Percentiles rank a stretch among this genome's conserved stretches.
Evolutionary conservation across 2,329 filamentous ascomycete genomes (phyloP).

Genomic region (Ceratocystis cubensis): DNA sequence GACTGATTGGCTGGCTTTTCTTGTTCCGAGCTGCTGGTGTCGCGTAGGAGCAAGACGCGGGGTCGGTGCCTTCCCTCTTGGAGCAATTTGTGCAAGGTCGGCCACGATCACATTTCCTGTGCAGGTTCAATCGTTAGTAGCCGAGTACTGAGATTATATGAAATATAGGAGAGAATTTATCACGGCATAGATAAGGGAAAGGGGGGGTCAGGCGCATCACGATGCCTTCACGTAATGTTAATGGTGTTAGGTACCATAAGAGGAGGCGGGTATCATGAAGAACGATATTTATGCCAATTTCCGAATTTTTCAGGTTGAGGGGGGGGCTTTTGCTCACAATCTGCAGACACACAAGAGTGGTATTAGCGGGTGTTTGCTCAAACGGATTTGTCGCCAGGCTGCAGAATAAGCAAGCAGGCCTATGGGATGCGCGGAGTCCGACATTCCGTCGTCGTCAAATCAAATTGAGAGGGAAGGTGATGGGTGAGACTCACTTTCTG

Average conservation of each 20-base stretch:
- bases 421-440: not conserved
- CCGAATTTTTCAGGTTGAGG: not conserved
- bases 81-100: slow-evolving; percentile 91
- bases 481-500: slow-evolving; percentile 55
- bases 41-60: slow-evolving; percentile 73
- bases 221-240: too few species aligned
- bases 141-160: too few species aligned
- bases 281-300: too few species aligned
- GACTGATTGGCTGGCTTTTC: slow-evolving; percentile 53
- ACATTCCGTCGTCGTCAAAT: too few species aligned
- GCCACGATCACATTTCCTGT: slow-evolving; percentile 80
- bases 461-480: not conserved
- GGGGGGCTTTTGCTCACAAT: slow-evolving; percentile 17
- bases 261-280: too few species aligned
- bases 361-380: not conserved
- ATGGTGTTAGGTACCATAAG: too few species aligned
- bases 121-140: slow-evolving; percentile 9
- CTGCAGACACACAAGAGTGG: not conserved
- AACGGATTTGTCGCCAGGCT: not conserved
- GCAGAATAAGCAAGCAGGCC: not conserved
- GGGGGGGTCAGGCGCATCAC: too few species aligned
- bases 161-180: not conserved
- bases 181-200: too few species aligned
- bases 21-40: slow-evolving; percentile 52
- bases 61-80: slow-evolving; percentile 75